Base-by-base conservation (phyloP, 768 basidiomycete genomes). In the Austroboletus eburneus region DNA sequence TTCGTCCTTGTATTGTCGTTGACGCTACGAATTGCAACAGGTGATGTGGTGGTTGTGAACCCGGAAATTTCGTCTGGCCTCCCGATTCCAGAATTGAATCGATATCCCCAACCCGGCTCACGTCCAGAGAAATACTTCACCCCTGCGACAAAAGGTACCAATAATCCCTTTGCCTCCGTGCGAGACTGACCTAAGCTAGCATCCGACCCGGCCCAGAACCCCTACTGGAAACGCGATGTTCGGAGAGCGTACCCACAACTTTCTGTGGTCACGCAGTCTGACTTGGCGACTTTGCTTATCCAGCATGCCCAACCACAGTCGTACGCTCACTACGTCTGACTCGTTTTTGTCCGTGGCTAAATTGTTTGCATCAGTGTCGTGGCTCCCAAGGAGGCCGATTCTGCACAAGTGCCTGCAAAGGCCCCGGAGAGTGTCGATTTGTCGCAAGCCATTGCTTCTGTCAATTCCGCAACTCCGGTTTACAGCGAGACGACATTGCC, bases 161-260 rank as follows among this genome's bases (percentile, higher is more conserved):
- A 47, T 40, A 34, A 5, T 40, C 0, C 22, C 16, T 17, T 21
- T 57, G 47, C 29, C 4, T 18, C 6, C 33, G 13, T 35, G 34
- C 45, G 5, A 23, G 21, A 43, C 55, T 59, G 43, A 66, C 50
- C 5, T 7, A 14, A 9, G 22, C n/a, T 43, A 89, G 89, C 88
- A 20, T 91, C 89, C 35, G 90, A 92, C 68, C 79, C 79, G 32
- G 90, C 90, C 25, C 78, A 90, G 72, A 91, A 91, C 66, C 88
- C 87, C 46, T 97, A 97, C 76, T 94, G 87, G 85, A 95, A 95
- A 69, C 88, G 93, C 51, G 93, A 96, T 69, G 88, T 94, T 58
- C 83, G 92, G 47, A 83, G 93, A 42, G 81, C 82, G 29, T 96
- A 93, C 67, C 91, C 93, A n/a, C 89, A 86, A 56, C 82, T 92